Evolutionary conservation across 1,139 yeast genomes (phyloP), one percentile per base, ranked within the genome.

Genomic region (Arxiozyma telluris): DNA sequence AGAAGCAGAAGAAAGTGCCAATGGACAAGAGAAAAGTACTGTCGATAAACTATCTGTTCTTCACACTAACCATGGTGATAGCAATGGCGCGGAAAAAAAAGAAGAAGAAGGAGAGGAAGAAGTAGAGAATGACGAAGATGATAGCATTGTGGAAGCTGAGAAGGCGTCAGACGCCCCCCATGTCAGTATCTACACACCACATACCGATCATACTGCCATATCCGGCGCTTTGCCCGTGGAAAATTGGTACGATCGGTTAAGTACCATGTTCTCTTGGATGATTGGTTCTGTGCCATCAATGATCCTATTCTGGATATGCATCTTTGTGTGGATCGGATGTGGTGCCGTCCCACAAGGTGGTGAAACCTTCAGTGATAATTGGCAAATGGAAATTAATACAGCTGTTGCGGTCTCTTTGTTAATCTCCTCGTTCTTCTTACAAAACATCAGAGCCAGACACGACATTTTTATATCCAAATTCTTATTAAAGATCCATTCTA

Each of bases 361-460:
- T 2, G 64, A 59, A 41, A 63, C 55, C 44, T 72, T 69, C 55
- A 65, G 72, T 50, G 63, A 71, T 54, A 57, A 57, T 22, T 73
- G 76, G 76, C 75, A 73, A 58, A 61, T 73, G 67, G 71, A 70
- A 54, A 68, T 72, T 44, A 73, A 73, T 58, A 71, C 75, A 21
- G 74, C 74, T 1, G 67, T 70, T 1, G 74, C 76, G 3, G 73
- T 71, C 5, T 65, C 65, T 17, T 56, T 72, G 18, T 58, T 70
- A n/a, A 58, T 71, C 15, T 64, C 69, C 20, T 64, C 71, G 15
- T 63, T 68, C 21, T 69, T 72, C 53, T 57, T 72, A 48, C 74
- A 71, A 53, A 72, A 72, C 53, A 66, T 72, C 44, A 65, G 76
- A 54, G 66, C 69, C 11, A 65, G 75, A 54, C 72, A 71, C 48